Evolutionary conservation across 2,329 filamentous ascomycete species (phyloP).

Genomic region (Graphilbum sp.): DNA sequence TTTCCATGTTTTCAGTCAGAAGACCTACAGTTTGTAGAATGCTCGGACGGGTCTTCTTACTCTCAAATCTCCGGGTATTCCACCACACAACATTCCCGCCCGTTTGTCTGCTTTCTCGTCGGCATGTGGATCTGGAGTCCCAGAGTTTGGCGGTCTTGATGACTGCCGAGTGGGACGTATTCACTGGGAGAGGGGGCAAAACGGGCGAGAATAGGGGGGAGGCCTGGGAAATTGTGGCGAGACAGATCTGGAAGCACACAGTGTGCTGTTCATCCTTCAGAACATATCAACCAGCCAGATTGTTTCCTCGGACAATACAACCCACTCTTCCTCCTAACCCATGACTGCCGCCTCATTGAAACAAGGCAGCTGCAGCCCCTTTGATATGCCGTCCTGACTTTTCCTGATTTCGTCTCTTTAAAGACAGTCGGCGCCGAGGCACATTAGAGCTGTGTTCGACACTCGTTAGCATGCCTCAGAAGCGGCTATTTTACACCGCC

Average conservation of each 20-base stretch:
- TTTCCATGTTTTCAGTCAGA: background rate
- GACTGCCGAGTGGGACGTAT: background rate
- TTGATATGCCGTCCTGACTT: no score
- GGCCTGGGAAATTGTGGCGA: background rate
- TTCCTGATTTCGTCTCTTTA: no score
- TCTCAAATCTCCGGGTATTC: background rate
- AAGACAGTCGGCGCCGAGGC: no score
- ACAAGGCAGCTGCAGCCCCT: no score
- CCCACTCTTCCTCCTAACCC: slow-evolving; percentile 5
- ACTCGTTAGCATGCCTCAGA: no score
- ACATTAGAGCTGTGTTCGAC: no score
- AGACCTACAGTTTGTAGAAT: background rate
- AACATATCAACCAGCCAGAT: slow-evolving; percentile 3
- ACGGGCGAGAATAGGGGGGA: background rate
- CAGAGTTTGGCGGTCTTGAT: no score
- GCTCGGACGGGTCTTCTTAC: background rate
- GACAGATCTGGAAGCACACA: background rate
- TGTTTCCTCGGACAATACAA: slow-evolving; percentile 5
- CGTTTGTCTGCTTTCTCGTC: background rate
- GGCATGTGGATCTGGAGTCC: background rate
- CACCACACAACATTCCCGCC: background rate
- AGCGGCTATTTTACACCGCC: no score
- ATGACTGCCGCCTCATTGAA: no score
- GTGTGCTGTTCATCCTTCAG: slow-evolving; percentile 1
- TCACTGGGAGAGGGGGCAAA: background rate